phyloP scores from a whole-genome alignment of 306 rosid genomes.

The Casuarina cunninghamiana region DNA sequence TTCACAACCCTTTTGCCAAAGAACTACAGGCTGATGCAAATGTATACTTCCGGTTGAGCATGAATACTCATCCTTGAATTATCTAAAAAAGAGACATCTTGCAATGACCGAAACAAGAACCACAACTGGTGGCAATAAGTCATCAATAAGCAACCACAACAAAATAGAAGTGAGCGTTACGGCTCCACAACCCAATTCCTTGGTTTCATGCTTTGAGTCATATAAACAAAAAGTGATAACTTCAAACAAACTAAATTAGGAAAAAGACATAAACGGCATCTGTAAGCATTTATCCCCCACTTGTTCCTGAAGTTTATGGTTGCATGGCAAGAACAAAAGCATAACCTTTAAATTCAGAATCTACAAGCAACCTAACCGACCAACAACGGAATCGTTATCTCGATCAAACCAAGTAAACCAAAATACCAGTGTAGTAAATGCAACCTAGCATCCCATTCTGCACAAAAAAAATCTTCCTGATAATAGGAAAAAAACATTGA shows the following conservation, averaged over 20 bases:
- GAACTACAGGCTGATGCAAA: neutral
- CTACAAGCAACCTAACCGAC: constrained; percentile 4
- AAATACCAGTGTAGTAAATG: constrained; percentile 1
- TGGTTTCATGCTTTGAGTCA: neutral
- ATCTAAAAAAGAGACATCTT: neutral
- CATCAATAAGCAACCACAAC: neutral
- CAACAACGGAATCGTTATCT: constrained; percentile 8
- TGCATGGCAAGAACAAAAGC: constrained; percentile 1
- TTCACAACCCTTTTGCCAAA: neutral
- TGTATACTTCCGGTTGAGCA: neutral
- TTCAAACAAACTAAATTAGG: neutral
- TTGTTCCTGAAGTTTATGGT: neutral
- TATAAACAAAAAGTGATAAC: neutral
- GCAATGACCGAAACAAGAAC: neutral
- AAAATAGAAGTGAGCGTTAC: neutral
- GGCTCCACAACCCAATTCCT: neutral
- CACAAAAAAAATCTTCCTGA: neutral
- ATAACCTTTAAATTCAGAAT: neutral
- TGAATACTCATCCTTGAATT: neutral
- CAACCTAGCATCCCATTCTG: neutral
- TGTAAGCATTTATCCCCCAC: neutral
- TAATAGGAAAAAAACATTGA: neutral
- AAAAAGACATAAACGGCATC: constrained; percentile 1
- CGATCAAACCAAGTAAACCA: constrained; percentile 18
- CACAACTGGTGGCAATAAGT: neutral